phyloP scores from a whole-genome alignment of 441 rosid species.

The Lepidium campestre region DNA sequence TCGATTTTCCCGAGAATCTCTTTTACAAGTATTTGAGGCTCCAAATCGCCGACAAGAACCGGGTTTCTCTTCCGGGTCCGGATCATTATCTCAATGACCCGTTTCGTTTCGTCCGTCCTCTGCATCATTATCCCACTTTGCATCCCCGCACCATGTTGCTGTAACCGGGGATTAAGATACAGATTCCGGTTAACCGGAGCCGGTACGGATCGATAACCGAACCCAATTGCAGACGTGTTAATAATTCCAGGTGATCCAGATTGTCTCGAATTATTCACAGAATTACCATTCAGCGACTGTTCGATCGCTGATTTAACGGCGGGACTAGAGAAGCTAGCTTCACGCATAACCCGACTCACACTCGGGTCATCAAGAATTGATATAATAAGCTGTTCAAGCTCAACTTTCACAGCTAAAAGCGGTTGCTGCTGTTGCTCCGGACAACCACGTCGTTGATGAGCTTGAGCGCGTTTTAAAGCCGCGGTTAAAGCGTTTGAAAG shows the following conservation, averaged over 20 bases:
- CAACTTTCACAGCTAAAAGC: slow-evolving; percentile 82
- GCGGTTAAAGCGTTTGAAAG: slow-evolving; percentile 96
- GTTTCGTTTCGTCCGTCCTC: slow-evolving; percentile 51
- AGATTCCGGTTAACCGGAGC: slow-evolving; percentile 35
- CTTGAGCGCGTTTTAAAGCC: slow-evolving; percentile 92
- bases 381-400: slow-evolving; percentile 90
- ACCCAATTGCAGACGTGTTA: slow-evolving; percentile 40
- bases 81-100: slow-evolving; percentile 56
- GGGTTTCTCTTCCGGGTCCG: slow-evolving; percentile 73
- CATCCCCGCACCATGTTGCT: slow-evolving; percentile 32
- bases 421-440: slow-evolving; percentile 99
- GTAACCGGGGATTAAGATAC: slow-evolving; percentile 73
- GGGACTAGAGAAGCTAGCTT: slow-evolving; percentile 94
- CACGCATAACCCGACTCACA: slow-evolving; percentile 94
- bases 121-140: slow-evolving; percentile 37
- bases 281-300: slow-evolving; percentile 50
- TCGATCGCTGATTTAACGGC: slow-evolving; percentile 90
- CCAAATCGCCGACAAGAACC: slow-evolving; percentile 80
- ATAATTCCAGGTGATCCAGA: slow-evolving; percentile 5
- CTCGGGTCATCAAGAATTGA: slow-evolving; percentile 96
- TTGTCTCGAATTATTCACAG: slow-evolving; percentile 27
- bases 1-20: slow-evolving; percentile 64
- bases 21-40: slow-evolving; percentile 64
- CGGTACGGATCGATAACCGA: slow-evolving; percentile 52
- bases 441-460: slow-evolving; percentile 94